phyloP scores from a whole-genome alignment of 75 land plant species.

The Selaginella tamariscina region DNA sequence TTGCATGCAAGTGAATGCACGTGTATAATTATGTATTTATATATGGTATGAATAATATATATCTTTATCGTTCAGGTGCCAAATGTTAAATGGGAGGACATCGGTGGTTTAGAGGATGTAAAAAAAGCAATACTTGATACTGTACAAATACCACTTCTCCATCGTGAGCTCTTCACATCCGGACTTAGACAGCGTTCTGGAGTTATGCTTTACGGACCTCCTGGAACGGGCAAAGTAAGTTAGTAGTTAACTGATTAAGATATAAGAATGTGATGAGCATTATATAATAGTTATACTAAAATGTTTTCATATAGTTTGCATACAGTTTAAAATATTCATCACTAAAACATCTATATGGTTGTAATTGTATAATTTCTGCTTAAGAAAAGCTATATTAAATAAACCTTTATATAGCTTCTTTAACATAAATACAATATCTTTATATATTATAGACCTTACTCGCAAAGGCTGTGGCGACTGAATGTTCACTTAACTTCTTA shows the following conservation, averaged over 20 bases:
- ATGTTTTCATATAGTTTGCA: no score
- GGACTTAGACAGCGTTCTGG: conserved; percentile 89
- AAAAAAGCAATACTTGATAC: conserved; percentile 85
- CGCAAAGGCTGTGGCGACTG: conserved; percentile 97
- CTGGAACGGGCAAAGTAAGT: conserved; percentile 89
- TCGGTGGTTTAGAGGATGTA: conserved; percentile 94
- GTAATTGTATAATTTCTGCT: no score
- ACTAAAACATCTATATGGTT: no score
- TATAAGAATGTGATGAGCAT: no score
- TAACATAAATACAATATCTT: background rate
- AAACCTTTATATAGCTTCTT: no score
- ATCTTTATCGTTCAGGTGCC: conserved; percentile 48
- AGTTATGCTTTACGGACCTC: conserved; percentile 94
- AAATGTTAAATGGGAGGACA: conserved; percentile 99
- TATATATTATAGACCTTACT: conserved; percentile 54
- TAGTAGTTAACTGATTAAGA: no score
- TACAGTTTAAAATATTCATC: no score
- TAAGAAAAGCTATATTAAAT: no score
- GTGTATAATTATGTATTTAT: background rate
- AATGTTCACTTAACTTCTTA: conserved; percentile 83
- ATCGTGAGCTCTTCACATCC: conserved; percentile 82
- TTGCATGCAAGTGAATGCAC: background rate
- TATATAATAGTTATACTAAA: no score
- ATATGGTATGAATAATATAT: background rate
- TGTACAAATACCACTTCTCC: conserved; percentile 88